Base-by-base conservation (phyloP, 2,329 filamentous ascomycete genomes). In the Penicillium concentricum region DNA sequence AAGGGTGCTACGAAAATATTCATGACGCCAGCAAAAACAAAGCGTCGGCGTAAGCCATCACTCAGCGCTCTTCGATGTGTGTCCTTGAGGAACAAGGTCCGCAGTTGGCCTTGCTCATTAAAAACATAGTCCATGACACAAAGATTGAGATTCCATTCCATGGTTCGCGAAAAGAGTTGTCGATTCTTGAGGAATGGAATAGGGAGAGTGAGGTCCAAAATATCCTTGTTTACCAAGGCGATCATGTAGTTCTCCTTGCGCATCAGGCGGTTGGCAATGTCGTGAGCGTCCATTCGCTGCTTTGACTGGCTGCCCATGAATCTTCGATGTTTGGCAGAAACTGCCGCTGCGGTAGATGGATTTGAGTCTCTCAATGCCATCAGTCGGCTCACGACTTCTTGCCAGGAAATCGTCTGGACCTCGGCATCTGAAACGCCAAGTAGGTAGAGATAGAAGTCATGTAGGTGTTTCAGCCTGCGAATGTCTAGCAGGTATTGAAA, bases 191-290 rank as follows among this genome's bases (percentile, higher is more conserved):
- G 69, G 61, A 97, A 92, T 0, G 94, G 94, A 2, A 99, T 75
- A 2, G 91, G 91, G 3, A 97, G 82, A 0, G 90, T 92, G 44
- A 97, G 80, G 69, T 99, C 88, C 41, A 99, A 76, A 37, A 97
- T 85, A 59, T 97, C 94, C 74, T 99, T 97, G 79, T 99, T 99
- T 77, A 97, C 91, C 67, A 99, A 81, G 5, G 94, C 94, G 67
- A 99, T 97, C 61, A 97, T 84, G 67, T 97, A 99, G 69, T 99
- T 99, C 61, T 97, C 93, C 69, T 91, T 89, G 57, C 94, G 88
- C 94, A 99, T 97, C 44, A 99, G 78, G 32, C 94, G 86, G 70
- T 97, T 99, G 7, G 94, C 94, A 72, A 99, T 97, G 69, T 97
- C 94, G 67, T 97, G 91, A 12, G 94, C 94, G 74, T 97, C 94